Conservation (phyloP, 495 filamentous ascomycete genomes). For the Pyrenula massariospora region DNA sequence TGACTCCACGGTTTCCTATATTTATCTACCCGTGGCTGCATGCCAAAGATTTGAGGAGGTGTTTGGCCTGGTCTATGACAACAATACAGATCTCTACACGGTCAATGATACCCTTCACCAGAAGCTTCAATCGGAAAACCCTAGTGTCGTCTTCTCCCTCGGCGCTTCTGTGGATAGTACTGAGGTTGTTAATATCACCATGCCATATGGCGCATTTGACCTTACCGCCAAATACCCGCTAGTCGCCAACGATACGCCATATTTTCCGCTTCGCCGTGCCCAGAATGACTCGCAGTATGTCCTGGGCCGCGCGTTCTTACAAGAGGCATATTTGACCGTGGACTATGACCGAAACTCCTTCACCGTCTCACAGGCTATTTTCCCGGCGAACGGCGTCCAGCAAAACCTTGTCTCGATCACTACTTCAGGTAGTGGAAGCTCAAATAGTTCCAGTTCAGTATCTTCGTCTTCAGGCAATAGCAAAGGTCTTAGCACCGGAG, state of each 20-base stretch:
- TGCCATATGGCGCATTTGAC: conserved; percentile 45
- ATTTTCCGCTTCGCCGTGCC: conserved; percentile 42
- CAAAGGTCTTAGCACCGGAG: background rate
- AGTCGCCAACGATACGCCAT: conserved; percentile 20
- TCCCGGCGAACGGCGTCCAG: conserved; percentile 1
- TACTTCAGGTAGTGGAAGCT: background rate
- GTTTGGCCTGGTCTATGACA: conserved; percentile 38
- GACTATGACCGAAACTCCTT: conserved; percentile 15
- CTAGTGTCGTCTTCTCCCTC: conserved; percentile 37
- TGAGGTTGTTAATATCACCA: conserved; percentile 30
- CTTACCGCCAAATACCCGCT: conserved; percentile 28
- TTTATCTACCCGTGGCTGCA: conserved; percentile 40
- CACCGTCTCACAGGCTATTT: conserved; percentile 10
- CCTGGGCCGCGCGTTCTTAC: conserved; percentile 43
- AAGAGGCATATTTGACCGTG: conserved; percentile 34
- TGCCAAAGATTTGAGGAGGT: conserved; percentile 41
- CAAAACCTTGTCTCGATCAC: conserved; percentile 10
- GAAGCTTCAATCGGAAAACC: conserved; percentile 28
- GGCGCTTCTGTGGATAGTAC: conserved; percentile 27
- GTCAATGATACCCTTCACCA: conserved; percentile 37
- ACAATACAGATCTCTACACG: conserved; percentile 32
- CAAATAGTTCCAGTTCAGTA: background rate
- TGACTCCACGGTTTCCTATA: conserved; percentile 42
- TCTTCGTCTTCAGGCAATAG: background rate
- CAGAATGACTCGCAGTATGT: conserved; percentile 38